These are phyloP conservation scores for Clausena lansium DNA, from an alignment of 345 rosid species.

Conservation along the genomic window DNA sequence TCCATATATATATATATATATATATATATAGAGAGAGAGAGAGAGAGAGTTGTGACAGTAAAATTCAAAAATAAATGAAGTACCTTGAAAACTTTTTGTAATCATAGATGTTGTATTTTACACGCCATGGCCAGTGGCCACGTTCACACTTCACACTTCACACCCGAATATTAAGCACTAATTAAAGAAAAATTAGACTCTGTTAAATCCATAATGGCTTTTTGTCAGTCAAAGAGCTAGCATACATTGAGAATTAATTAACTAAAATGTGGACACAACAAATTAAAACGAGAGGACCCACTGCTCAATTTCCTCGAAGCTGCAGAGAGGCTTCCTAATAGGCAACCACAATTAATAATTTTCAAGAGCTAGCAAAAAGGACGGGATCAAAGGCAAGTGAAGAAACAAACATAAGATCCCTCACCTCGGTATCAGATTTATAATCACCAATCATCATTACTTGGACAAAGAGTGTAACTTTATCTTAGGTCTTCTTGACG, in stretches of 20 bases:
- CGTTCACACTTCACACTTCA: not conserved
- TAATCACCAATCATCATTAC: too few relatives aligned
- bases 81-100: too few relatives aligned
- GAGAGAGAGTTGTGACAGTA: too few relatives aligned
- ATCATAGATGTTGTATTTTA: too few relatives aligned
- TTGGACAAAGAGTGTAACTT: not conserved
- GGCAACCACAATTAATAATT: not conserved
- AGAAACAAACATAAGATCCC: not conserved
- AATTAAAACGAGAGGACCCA: slow-evolving; percentile 12
- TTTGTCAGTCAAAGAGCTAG: not conserved
- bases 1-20: too few relatives aligned
- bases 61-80: too few relatives aligned
- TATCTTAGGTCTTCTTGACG: not conserved
- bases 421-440: not conserved
- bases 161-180: not conserved
- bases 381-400: not conserved
- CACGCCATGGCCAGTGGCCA: too few relatives aligned
- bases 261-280: not conserved
- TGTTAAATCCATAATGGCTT: too few relatives aligned
- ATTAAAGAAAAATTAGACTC: not conserved
- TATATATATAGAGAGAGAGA: too few relatives aligned
- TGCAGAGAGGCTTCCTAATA: slow-evolving; percentile 17
- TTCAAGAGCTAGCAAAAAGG: not conserved
- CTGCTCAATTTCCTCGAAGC: slow-evolving; percentile 25
- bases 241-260: not conserved